A percentile compares a stretch with the other conserved stretches of the same genome.
Evolutionary conservation across 129 eudicot species (phyloP).

Genomic region (Flaveria robusta): DNA sequence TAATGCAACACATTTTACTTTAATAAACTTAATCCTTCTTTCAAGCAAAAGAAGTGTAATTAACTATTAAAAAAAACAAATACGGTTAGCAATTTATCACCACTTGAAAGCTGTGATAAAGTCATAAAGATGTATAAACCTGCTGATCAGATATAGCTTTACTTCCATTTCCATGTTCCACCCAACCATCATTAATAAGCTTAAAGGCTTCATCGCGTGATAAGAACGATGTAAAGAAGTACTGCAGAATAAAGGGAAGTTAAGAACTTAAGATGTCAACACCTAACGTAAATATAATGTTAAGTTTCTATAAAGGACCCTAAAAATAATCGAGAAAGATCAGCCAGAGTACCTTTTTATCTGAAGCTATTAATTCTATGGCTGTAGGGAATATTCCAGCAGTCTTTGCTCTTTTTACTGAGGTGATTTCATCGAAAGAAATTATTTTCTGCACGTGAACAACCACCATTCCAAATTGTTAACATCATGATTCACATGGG

Average conservation of each 20-base stretch:
- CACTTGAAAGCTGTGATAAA: not conserved
- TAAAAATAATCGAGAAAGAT: not conserved
- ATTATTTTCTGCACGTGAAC: conserved; percentile 69
- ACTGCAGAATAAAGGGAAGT: conserved; percentile 51
- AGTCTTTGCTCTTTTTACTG: conserved; percentile 83
- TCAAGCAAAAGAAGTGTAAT: not conserved
- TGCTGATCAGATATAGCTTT: conserved; percentile 59
- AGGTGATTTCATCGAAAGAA: conserved; percentile 72
- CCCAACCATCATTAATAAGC: conserved; percentile 87
- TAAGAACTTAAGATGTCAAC: conserved; percentile 22
- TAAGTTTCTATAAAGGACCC: not conserved
- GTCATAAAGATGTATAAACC: conserved; percentile 43
- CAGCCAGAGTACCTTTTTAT: conserved; percentile 60
- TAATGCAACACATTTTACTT: not conserved
- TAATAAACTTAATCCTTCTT: conserved; percentile 1
- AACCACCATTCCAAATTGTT: conserved; percentile 19
- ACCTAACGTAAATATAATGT: not conserved
- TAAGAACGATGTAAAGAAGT: conserved; percentile 84
- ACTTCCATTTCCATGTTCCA: conserved; percentile 59
- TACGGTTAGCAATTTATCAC: not conserved
- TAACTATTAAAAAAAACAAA: not conserved
- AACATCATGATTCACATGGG: conserved; percentile 11
- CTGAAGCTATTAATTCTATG: conserved; percentile 76
- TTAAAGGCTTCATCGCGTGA: conserved; percentile 98
- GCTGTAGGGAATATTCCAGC: conserved; percentile 98